Conservation (phyloP, 345 rosid species). For the Populus simonii region DNA sequence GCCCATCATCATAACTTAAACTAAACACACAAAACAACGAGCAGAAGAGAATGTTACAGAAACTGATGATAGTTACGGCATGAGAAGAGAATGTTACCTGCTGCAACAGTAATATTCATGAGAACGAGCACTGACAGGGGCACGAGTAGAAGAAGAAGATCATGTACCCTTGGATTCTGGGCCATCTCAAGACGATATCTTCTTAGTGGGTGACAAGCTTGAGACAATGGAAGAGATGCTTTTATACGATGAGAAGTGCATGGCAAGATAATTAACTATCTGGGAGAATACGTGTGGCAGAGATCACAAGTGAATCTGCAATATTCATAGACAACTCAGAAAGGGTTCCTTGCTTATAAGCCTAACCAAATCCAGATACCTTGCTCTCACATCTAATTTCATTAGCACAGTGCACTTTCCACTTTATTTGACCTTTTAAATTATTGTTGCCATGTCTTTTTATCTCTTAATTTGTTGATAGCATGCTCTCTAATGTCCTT, state of each 20-base stretch:
- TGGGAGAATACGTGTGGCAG: constrained; percentile 17
- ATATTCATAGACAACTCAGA: neutral
- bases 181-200: neutral
- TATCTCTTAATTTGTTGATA: no score
- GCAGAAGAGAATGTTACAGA: neutral
- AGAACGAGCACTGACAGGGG: neutral
- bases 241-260: neutral
- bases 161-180: neutral
- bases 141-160: neutral
- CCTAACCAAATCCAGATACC: constrained; percentile 5
- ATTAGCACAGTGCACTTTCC: no score
- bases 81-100: constrained; percentile 1
- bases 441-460: no score
- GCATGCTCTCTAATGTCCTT: no score
- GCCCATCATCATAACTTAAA: neutral
- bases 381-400: neutral
- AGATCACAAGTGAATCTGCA: neutral
- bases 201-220: neutral
- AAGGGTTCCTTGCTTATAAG: constrained; percentile 17
- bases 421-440: no score
- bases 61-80: neutral
- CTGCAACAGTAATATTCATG: constrained; percentile 9
- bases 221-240: neutral
- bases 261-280: neutral
- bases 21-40: neutral